Evolutionary conservation across 305 asterid species (phyloP).

Genomic region (Solanum hybrid): DNA sequence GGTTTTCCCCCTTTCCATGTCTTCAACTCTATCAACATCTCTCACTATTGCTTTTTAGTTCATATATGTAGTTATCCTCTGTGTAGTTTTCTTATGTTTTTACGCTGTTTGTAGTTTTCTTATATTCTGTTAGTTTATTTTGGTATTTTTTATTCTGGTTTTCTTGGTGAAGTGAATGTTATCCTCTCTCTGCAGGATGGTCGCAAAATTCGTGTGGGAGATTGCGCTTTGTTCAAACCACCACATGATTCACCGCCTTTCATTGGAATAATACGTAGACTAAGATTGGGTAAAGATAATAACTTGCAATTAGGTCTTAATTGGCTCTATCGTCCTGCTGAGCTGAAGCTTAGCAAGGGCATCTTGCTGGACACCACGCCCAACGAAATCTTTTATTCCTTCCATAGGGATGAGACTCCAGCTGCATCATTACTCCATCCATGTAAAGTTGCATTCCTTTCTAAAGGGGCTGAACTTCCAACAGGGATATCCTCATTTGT

Average conservation of each 20-base stretch:
- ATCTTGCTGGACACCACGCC: slow-evolving; percentile 60
- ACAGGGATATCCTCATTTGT: slow-evolving; percentile 69
- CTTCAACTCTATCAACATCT: neutral
- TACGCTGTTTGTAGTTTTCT: neutral
- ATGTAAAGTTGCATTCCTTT: slow-evolving; percentile 97
- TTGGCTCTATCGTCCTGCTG: slow-evolving; percentile 90
- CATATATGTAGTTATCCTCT: neutral
- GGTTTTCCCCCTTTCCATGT: neutral
- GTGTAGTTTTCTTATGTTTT: neutral
- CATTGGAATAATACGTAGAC: slow-evolving; percentile 63
- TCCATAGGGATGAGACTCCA: slow-evolving; percentile 56
- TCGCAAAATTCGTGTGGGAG: slow-evolving; percentile 70
- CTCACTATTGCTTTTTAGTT: neutral
- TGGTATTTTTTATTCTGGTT: neutral
- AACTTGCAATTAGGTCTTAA: slow-evolving; percentile 57
- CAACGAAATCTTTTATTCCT: slow-evolving; percentile 49
- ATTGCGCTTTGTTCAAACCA: slow-evolving; percentile 82
- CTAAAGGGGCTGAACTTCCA: slow-evolving; percentile 80
- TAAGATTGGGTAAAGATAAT: slow-evolving; percentile 38
- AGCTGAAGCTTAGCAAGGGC: slow-evolving; percentile 73
- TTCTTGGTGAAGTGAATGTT: neutral
- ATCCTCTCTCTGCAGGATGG: slow-evolving; percentile 50
- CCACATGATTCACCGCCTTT: slow-evolving; percentile 75
- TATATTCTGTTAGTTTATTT: neutral
- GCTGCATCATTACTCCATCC: slow-evolving; percentile 94